Evolutionary conservation across 208 protist genomes (phyloP).

Genomic region (Trypanosoma boissoni): DNA sequence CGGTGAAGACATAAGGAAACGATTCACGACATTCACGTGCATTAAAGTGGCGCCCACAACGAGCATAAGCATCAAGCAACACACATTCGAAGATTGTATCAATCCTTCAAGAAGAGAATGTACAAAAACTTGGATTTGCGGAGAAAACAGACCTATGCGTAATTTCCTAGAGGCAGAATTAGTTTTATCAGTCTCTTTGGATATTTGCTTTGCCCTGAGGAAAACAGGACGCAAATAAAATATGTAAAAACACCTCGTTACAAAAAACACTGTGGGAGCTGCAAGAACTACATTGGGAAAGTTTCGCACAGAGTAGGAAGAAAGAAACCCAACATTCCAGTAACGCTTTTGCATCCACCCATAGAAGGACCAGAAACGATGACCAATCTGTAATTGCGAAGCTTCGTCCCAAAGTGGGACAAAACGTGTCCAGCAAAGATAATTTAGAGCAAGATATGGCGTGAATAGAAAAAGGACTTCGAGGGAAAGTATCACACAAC

Average conservation of each 20-base stretch:
- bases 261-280: slow-evolving; percentile 40
- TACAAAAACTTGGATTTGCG: neutral
- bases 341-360: slow-evolving; percentile 67
- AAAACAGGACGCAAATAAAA: slow-evolving; percentile 29
- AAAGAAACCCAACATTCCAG: slow-evolving; percentile 70
- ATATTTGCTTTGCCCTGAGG: neutral
- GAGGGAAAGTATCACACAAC: slow-evolving; percentile 36
- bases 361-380: slow-evolving; percentile 62
- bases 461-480: slow-evolving; percentile 34
- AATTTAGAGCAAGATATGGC: slow-evolving; percentile 59
- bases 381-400: slow-evolving; percentile 17
- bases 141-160: neutral
- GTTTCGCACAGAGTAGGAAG: slow-evolving; percentile 57
- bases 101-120: slow-evolving; percentile 6
- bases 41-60: slow-evolving; percentile 51
- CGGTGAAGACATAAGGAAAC: slow-evolving; percentile 66
- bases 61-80: slow-evolving; percentile 41
- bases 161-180: neutral
- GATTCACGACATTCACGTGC: slow-evolving; percentile 79
- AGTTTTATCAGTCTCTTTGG: neutral
- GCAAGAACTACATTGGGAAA: slow-evolving; percentile 66
- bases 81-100: slow-evolving; percentile 53
- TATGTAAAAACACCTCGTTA: slow-evolving; percentile 19
- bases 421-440: slow-evolving; percentile 51
- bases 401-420: slow-evolving; percentile 28